Percentiles rank a stretch among this genome's conserved stretches.
Evolutionary conservation across 2,329 filamentous ascomycete genomes (phyloP).

Genomic region (Calonectria ilicicola): DNA sequence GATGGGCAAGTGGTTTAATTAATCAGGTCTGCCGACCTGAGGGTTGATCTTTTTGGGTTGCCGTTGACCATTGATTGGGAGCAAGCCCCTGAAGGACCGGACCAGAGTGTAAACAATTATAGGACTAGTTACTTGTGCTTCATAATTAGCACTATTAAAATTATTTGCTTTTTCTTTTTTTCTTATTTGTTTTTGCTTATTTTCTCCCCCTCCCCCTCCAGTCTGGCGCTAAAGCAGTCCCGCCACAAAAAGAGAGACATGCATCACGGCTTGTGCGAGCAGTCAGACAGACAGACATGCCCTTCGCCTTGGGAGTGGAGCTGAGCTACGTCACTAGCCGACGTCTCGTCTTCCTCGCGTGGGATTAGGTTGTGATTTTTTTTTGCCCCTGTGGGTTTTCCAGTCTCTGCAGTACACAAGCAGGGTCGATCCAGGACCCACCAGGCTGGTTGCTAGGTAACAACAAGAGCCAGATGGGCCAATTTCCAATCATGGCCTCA

Average conservation of each 20-base stretch:
- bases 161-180: not conserved
- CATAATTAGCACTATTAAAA: not conserved
- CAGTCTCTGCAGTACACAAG: not conserved
- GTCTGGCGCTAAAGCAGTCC: not conserved
- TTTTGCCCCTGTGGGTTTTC: constrained; percentile 11
- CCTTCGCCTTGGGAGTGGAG: constrained; percentile 10
- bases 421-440: not conserved
- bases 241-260: constrained; percentile 7
- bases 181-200: too few relatives aligned
- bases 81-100: not conserved
- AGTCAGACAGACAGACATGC: constrained; percentile 13
- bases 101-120: not conserved
- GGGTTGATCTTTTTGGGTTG: not conserved
- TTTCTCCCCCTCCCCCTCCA: not conserved
- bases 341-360: constrained; percentile 24
- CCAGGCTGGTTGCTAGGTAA: constrained; percentile 42
- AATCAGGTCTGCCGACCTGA: constrained; percentile 10
- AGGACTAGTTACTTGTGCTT: not conserved
- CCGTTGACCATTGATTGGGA: not conserved
- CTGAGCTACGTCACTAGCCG: constrained; percentile 45
- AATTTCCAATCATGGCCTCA: constrained; percentile 26
- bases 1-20: not conserved
- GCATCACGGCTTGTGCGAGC: not conserved
- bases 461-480: constrained; percentile 17
- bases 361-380: constrained; percentile 26